Conservation (phyloP, 129 eudicot species). For the Sambucus nigra region DNA sequence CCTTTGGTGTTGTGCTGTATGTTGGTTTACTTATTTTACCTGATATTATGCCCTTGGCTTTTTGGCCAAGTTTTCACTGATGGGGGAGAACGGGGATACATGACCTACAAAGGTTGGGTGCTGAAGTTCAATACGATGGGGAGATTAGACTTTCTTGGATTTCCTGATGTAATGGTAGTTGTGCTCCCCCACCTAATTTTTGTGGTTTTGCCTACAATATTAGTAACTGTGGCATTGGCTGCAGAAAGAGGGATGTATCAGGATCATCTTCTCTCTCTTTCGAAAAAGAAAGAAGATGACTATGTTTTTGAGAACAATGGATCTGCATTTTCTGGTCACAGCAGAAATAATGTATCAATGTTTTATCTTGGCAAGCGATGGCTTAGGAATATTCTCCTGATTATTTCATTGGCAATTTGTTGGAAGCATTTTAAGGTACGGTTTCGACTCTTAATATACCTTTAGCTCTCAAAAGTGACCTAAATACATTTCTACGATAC, state of each 20-base stretch:
- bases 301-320: slow-evolving; percentile 1
- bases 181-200: slow-evolving; percentile 75
- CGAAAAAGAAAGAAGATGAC: slow-evolving; percentile 74
- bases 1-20: slow-evolving; percentile 43
- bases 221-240: slow-evolving; percentile 37
- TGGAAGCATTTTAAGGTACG: slow-evolving; percentile 84
- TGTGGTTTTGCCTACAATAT: slow-evolving; percentile 60
- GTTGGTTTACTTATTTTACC: slow-evolving; percentile 58
- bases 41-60: slow-evolving; percentile 78
- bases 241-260: slow-evolving; percentile 62
- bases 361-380: slow-evolving; percentile 20
- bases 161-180: slow-evolving; percentile 84
- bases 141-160: slow-evolving; percentile 44
- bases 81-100: slow-evolving; percentile 55
- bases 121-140: slow-evolving; percentile 22
- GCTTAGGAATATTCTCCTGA: slow-evolving; percentile 42
- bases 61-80: slow-evolving; percentile 57
- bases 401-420: slow-evolving; percentile 49
- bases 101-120: slow-evolving; percentile 98
- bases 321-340: slow-evolving; percentile 7
- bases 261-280: slow-evolving; percentile 37
- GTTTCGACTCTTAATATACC: no score
- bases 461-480: no score
- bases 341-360: slow-evolving; percentile 8
- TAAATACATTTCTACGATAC: no score